phyloP scores from a whole-genome alignment of 805 yeast genomes.

The Wickerhamomyces canadensis region DNA sequence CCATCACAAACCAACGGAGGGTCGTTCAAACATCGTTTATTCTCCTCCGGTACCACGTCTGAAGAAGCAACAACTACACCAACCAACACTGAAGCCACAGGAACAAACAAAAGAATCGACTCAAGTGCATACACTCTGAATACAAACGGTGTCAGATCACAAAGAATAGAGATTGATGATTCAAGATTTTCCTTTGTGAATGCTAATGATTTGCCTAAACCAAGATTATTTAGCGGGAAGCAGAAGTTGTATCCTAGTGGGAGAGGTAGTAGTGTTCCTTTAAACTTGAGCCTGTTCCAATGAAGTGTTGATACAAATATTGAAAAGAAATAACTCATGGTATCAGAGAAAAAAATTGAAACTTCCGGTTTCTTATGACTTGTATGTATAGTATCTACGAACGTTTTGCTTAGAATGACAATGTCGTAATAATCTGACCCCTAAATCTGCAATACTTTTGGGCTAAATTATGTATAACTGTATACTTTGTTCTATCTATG shows the following conservation, averaged over 20 bases:
- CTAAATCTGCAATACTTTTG: too few relatives aligned
- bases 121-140: slow-evolving; percentile 23
- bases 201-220: slow-evolving; percentile 70
- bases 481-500: background rate
- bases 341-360: background rate
- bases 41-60: slow-evolving; percentile 14
- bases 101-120: slow-evolving; percentile 21
- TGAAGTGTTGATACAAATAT: too few relatives aligned
- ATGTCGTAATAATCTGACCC: too few relatives aligned
- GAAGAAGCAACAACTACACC: slow-evolving; percentile 13
- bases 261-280: slow-evolving; percentile 86
- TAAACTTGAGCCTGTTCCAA: slow-evolving; percentile 44
- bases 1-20: background rate
- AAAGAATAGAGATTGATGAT: slow-evolving; percentile 39
- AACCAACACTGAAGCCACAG: too few relatives aligned
- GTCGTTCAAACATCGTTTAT: slow-evolving; percentile 17
- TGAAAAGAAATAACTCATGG: too few relatives aligned
- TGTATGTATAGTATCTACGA: background rate
- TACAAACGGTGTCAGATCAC: slow-evolving; percentile 17
- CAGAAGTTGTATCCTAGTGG: slow-evolving; percentile 91
- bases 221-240: slow-evolving; percentile 70
- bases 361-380: background rate
- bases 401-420: too few relatives aligned
- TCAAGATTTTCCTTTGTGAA: slow-evolving; percentile 33
- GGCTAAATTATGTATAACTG: too few relatives aligned